These are phyloP conservation scores for Chamaenerion angustifolium DNA, from an alignment of 345 rosid genomes.

Conservation along the genomic window DNA sequence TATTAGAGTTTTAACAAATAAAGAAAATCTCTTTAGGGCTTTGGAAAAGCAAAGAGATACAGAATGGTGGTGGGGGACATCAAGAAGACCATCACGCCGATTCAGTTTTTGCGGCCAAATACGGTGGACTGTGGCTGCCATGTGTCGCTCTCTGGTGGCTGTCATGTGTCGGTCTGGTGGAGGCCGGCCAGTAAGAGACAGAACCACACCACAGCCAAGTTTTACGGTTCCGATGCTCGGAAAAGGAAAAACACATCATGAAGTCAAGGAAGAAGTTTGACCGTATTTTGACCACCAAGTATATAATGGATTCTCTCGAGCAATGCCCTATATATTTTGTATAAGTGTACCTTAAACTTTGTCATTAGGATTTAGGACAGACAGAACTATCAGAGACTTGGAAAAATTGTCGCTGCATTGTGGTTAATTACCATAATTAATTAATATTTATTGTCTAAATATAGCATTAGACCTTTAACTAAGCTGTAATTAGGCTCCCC, in stretches of 20 bases:
- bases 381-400: slow-evolving; percentile 2
- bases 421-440: not conserved
- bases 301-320: too few species aligned
- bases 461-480: too few species aligned
- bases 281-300: slow-evolving; percentile 25
- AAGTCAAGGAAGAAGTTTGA: slow-evolving; percentile 23
- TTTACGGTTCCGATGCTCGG: slow-evolving; percentile 51
- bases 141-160: slow-evolving; percentile 31
- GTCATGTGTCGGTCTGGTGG: slow-evolving; percentile 28
- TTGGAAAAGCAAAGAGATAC: too few species aligned
- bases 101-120: too few species aligned
- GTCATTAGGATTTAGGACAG: too few species aligned
- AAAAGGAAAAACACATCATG: slow-evolving; percentile 19
- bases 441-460: not conserved
- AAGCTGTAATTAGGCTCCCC: too few species aligned
- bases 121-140: slow-evolving; percentile 22
- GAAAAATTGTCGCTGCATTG: not conserved
- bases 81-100: too few species aligned
- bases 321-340: not conserved
- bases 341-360: not conserved
- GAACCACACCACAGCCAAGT: slow-evolving; percentile 19
- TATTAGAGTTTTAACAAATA: too few species aligned
- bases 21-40: too few species aligned
- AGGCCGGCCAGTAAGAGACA: too few species aligned
- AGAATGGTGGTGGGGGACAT: too few species aligned